Evolutionary conservation across 345 rosid genomes (phyloP).

Genomic region (Syzygium oleosum): DNA sequence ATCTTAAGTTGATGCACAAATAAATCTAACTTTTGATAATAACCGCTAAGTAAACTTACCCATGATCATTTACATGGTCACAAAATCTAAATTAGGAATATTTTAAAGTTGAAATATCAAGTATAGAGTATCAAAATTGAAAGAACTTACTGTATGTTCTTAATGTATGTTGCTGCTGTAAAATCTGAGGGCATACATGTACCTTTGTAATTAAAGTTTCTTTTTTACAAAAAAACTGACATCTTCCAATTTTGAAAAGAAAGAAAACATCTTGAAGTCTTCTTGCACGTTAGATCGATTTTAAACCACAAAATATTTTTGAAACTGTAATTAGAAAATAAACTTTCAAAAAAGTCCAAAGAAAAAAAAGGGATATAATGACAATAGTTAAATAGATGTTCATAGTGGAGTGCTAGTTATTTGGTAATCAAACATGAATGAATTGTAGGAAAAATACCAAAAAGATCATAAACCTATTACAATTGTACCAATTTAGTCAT

Average conservation of each 20-base stretch:
- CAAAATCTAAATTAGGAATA: too few relatives aligned
- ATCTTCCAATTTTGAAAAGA: background rate
- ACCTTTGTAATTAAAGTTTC: background rate
- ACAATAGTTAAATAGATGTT: too few relatives aligned
- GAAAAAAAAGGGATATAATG: too few relatives aligned
- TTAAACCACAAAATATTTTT: background rate
- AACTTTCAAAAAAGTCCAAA: background rate
- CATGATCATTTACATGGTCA: too few relatives aligned
- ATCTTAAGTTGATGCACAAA: background rate
- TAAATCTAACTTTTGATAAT: background rate
- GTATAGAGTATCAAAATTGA: background rate
- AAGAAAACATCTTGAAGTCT: background rate
- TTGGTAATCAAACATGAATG: too few relatives aligned
- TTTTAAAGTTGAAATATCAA: background rate
- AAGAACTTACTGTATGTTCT: background rate
- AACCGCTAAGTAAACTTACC: background rate
- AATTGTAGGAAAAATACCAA: background rate
- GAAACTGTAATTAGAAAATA: background rate
- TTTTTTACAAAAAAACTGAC: background rate
- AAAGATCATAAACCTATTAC: rapidly evolving
- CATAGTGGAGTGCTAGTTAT: too few relatives aligned
- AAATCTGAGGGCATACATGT: background rate
- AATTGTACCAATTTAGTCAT: rapidly evolving
- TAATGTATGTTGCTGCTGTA: background rate
- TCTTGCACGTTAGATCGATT: background rate